Evolutionary conservation across 1,284 basidiomycete species (phyloP), one percentile per base, ranked within the genome.

Genomic region (Phellinidium pouzarii): DNA sequence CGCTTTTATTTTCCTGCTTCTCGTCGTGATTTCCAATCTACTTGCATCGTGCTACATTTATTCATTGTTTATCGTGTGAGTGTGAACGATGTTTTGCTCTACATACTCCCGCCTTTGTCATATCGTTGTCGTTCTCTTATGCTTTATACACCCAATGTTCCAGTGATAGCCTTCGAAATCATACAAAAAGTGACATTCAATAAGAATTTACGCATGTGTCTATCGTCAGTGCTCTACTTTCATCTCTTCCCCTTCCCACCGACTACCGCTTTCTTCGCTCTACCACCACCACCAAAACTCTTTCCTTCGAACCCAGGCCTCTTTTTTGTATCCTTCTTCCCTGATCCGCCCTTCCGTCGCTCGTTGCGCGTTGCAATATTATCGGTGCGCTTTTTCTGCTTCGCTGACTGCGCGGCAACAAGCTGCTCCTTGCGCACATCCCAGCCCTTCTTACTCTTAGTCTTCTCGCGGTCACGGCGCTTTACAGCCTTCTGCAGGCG

Each of bases 401-500:
- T 82, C 27, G 87, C 87, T 1, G 84, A 84, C 78, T 91, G 87
- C 3, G 82, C 76, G 17, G 80, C 76, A 5, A 76, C 62, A 22
- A 93, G 63, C 36, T 89, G 80, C 58, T 87, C 80, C 67, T 94
- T 94, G 56, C 91, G 79, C 60, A 91, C 87, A 37, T 82, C 79
- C 92, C 93, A 96, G 53, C 80, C 76, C 64, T 87, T 87, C 66
- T 87, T 87, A 57, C 81, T 82, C 73, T 90, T 93, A 26, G 59
- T 62, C 67, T 95, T 96, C 61, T 82, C 81, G 68, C 94, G 94
- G 69, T 94, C 93, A 61, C 87, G 84, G 66, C 88, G 75, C 75
- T 94, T 95, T 8, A 80, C 82, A 22, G 91, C 91, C 72, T 94
- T 95, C 74, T 93, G 94, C 61, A 97, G 67, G 45, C 84, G 73